A percentile compares a stretch with the other conserved stretches of the same genome.
Conservation (phyloP, 495 filamentous ascomycete species). For the Lindgomyces ingoldianus region DNA sequence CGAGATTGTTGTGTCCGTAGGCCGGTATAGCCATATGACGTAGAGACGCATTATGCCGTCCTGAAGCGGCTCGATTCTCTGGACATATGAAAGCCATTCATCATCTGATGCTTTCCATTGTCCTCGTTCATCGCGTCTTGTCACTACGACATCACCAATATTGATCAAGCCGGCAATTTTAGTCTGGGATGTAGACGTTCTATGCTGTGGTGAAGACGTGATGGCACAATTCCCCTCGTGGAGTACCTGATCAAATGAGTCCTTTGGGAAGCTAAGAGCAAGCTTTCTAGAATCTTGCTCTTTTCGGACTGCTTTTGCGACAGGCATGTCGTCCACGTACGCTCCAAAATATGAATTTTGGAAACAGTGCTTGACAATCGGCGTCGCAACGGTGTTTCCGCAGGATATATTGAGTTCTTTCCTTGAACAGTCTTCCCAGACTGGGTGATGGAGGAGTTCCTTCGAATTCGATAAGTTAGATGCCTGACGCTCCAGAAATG, state of each 20-base stretch:
- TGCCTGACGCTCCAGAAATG: conserved; percentile 65
- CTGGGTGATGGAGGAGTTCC: conserved; percentile 37
- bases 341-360: conserved; percentile 60
- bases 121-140: conserved; percentile 51
- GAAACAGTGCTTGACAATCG: conserved; percentile 65
- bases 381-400: conserved; percentile 64
- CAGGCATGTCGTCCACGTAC: conserved; percentile 40
- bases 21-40: conserved; percentile 71
- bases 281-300: conserved; percentile 2
- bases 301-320: conserved; percentile 3
- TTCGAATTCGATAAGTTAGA: conserved; percentile 6
- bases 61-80: conserved; percentile 47
- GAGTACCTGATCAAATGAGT: too few relatives aligned
- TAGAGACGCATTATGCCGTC: conserved; percentile 52
- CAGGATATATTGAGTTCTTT: conserved; percentile 5
- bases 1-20: conserved; percentile 65
- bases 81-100: conserved; percentile 68
- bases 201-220: neutral
- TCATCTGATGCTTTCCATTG: conserved; percentile 53
- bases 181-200: neutral
- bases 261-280: conserved; percentile 9
- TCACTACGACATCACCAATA: conserved; percentile 55
- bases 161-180: conserved; percentile 37
- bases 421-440: conserved; percentile 53
- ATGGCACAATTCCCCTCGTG: too few relatives aligned